These are phyloP conservation scores for Polygonum aviculare DNA, from an alignment of 148 eudicot species.

Conservation along the genomic window DNA sequence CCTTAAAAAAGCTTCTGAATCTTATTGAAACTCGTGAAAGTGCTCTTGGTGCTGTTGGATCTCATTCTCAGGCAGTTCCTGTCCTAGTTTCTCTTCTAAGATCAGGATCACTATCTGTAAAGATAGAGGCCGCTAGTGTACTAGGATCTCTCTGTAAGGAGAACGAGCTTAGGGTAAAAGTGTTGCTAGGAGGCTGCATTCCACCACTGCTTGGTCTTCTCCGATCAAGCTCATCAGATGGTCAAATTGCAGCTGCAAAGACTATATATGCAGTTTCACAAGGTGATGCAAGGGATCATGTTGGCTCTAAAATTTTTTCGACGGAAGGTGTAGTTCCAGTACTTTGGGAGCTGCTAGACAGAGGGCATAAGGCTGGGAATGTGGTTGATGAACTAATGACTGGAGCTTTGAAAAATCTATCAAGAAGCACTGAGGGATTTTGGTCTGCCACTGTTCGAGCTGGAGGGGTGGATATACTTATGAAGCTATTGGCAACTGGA, in stretches of 20 bases:
- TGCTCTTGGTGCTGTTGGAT: constrained; percentile 98
- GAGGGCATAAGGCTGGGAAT: constrained; percentile 65
- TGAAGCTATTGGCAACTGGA: constrained; percentile 70
- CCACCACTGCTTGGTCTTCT: constrained; percentile 95
- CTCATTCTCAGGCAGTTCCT: constrained; percentile 99
- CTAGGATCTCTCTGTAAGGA: constrained; percentile 93
- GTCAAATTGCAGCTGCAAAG: constrained; percentile 89
- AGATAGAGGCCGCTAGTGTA: constrained; percentile 88
- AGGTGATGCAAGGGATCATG: constrained; percentile 89
- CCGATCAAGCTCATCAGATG: constrained; percentile 80
- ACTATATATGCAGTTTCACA: constrained; percentile 91
- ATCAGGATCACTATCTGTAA: constrained; percentile 72
- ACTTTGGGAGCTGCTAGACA: constrained; percentile 77
- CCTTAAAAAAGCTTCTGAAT: constrained; percentile 69
- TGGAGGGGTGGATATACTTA: constrained; percentile 81
- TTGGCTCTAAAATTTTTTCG: constrained; percentile 95
- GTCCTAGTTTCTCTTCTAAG: constrained; percentile 93
- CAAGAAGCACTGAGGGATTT: constrained; percentile 80
- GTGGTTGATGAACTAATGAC: constrained; percentile 78
- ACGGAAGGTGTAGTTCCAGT: constrained; percentile 99
- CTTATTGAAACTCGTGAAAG: constrained; percentile 87
- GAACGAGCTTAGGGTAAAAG: constrained; percentile 92
- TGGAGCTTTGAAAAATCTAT: constrained; percentile 81
- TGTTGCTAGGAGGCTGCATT: constrained; percentile 91
- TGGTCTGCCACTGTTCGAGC: constrained; percentile 80